Percentiles rank a stretch among this genome's conserved stretches.
Evolutionary conservation across 371 early-diverging fungal species (phyloP).

Genomic region (Chytridiales sp.): DNA sequence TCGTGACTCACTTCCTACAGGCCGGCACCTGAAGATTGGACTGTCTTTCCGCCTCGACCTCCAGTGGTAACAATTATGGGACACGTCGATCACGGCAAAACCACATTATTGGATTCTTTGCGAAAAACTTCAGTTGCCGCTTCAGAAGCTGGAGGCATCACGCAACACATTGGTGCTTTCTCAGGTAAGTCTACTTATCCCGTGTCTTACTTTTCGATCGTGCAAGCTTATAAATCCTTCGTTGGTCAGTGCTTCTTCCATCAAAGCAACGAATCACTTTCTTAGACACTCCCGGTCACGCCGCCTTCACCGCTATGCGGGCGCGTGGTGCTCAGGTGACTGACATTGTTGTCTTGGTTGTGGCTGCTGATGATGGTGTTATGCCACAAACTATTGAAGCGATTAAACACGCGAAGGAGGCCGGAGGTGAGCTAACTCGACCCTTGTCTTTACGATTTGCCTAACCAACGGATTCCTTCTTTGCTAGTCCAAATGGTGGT

Average conservation of each 20-base stretch:
- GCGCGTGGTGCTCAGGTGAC: conserved; percentile 89
- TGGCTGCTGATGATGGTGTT: conserved; percentile 96
- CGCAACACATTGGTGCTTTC: conserved; percentile 97
- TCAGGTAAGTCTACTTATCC: conserved; percentile 54
- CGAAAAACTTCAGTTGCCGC: conserved; percentile 89
- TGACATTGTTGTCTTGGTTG: conserved; percentile 92
- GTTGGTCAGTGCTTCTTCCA: conserved; percentile 52
- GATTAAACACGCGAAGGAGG: conserved; percentile 84
- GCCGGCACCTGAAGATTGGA: conserved; percentile 64
- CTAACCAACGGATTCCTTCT: neutral
- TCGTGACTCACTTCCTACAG: conserved; percentile 13
- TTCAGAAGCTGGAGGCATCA: conserved; percentile 96
- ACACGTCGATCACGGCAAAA: conserved; percentile 97
- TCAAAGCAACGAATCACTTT: conserved; percentile 82
- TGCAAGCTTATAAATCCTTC: neutral
- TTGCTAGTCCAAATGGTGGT: conserved; percentile 86
- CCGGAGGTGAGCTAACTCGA: conserved; percentile 48
- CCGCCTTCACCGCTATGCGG: conserved; percentile 93
- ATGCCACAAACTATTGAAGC: conserved; percentile 97
- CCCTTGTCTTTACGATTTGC: neutral
- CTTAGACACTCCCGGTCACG: conserved; percentile 96
- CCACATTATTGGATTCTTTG: conserved; percentile 92
- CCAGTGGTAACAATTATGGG: conserved; percentile 98
- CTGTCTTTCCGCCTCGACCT: conserved; percentile 69
- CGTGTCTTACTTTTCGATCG: conserved; percentile 4